Conservation (phyloP, 768 basidiomycete genomes). For the Hericium alpestre region DNA sequence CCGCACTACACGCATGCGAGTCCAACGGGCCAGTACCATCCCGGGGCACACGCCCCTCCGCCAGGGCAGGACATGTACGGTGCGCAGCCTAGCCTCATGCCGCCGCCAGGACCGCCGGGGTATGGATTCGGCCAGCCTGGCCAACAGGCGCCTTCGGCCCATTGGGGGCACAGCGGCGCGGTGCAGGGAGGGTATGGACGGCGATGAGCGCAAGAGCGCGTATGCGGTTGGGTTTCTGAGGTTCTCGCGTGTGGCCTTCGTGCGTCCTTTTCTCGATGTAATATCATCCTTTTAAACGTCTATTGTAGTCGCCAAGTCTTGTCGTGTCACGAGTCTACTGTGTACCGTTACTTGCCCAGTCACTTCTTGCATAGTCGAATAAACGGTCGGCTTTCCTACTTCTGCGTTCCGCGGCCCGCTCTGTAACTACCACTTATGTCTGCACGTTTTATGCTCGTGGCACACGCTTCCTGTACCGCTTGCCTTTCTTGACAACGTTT, state of each 20-base stretch:
- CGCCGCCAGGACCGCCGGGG: conserved; percentile 10
- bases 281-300: background rate
- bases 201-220: conserved; percentile 6
- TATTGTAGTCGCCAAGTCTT: background rate
- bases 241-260: background rate
- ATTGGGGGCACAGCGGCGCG: conserved; percentile 13
- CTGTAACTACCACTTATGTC: background rate
- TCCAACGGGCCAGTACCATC: conserved; percentile 13
- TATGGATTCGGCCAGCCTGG: conserved; percentile 13
- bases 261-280: background rate
- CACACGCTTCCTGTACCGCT: background rate
- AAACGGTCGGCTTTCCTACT: background rate
- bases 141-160: conserved; percentile 7
- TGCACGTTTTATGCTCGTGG: background rate
- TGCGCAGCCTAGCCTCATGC: conserved; percentile 10
- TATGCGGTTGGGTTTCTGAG: background rate
- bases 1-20: conserved; percentile 14
- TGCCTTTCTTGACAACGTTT: background rate
- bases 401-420: background rate
- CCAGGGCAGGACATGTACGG: conserved; percentile 11
- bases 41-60: conserved; percentile 2
- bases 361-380: background rate
- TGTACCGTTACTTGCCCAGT: background rate
- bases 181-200: conserved; percentile 14
- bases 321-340: background rate